Evolutionary conservation across 306 rosid genomes (phyloP), one percentile per base, ranked within the genome.

Genomic region (Senna siamea): DNA sequence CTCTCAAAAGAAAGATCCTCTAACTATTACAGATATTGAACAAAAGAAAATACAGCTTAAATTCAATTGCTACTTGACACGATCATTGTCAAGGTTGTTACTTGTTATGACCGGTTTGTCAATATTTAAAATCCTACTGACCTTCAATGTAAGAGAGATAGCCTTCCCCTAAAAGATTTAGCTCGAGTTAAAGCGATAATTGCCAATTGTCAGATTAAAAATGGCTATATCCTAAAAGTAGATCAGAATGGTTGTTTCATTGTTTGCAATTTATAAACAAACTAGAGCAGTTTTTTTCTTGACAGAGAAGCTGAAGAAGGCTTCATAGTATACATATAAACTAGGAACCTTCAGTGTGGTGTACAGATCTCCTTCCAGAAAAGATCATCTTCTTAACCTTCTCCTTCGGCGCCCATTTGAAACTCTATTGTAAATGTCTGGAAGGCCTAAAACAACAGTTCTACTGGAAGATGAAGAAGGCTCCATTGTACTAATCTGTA

Each of bases 341-440:
- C 35, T 46, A 57, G 52, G 65, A 73, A 62, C 72, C 72, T 54
- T 59, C 51, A 15, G 44, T 74, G 47, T 60, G 64, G 56, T 59
- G 59, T n/a, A 71, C 54, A 40, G 9, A 35, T 51, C 18, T 51
- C 41, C 58, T 77, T 12, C 58, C 47, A 54, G 43, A 41, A 63
- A 73, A 38, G 43, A 40, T 30, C 67, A 66, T 85, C 81, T 90
- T 81, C 91, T 83, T 52, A 87, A 38, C 90, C 94, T 83, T 57
- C 96, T 85, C 77, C 94, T 82, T 60, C 89, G 86, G 26, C 61
- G 55, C 69, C 70, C 86, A 69, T 63, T 85, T 73, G 79, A 72
- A 84, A 10, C 54, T 46, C 63, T 79, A 38, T 11, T 18, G 32
- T 38, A 9, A 60, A 32, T 41, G 32, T 38, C 48, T 18, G 68